Evolutionary conservation across 495 filamentous ascomycete species (phyloP).

Genomic region (Oleoguttula mirabilis): DNA sequence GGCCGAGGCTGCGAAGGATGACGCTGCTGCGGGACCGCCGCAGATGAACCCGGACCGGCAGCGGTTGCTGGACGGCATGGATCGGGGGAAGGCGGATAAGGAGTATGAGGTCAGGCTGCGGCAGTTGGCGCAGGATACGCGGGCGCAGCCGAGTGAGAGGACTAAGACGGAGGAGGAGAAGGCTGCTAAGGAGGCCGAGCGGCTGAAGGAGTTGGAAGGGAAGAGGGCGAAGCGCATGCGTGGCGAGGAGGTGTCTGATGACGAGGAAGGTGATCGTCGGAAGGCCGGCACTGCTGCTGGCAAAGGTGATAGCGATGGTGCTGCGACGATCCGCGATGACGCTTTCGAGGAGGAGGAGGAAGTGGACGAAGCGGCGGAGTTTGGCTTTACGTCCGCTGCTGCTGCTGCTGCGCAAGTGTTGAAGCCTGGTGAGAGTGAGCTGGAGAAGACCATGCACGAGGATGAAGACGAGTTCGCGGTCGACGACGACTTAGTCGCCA

Average conservation of each 20-base stretch:
- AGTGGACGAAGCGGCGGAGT: slow-evolving; percentile 42
- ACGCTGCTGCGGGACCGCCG: slow-evolving; percentile 5
- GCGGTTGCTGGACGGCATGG: slow-evolving; percentile 47
- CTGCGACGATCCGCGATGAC: slow-evolving; percentile 16
- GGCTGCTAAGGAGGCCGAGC: slow-evolving; percentile 56
- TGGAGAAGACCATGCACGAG: slow-evolving; percentile 46
- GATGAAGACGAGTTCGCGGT: slow-evolving; percentile 89
- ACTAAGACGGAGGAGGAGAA: slow-evolving; percentile 89
- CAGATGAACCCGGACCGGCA: slow-evolving; percentile 48
- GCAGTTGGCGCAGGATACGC: slow-evolving; percentile 68
- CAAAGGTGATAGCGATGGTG: slow-evolving; percentile 13
- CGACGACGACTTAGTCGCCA: slow-evolving; percentile 72
- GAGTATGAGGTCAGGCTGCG: slow-evolving; percentile 75
- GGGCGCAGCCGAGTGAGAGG: slow-evolving; percentile 70
- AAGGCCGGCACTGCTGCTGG: too few relatives aligned
- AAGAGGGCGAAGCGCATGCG: slow-evolving; percentile 61
- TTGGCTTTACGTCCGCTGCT: slow-evolving; percentile 36
- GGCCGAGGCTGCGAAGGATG: slow-evolving; percentile 5
- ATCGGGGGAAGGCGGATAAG: slow-evolving; percentile 54
- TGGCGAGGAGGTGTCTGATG: slow-evolving; percentile 36
- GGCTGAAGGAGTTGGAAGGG: slow-evolving; percentile 68
- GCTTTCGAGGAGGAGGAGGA: slow-evolving; percentile 35
- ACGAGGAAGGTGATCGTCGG: too few relatives aligned
- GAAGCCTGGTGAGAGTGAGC: slow-evolving; percentile 22
- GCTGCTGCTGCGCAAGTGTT: slow-evolving; percentile 5